Evolutionary conservation across 1,139 yeast genomes (phyloP).

Genomic region (Taphrina pruni): DNA sequence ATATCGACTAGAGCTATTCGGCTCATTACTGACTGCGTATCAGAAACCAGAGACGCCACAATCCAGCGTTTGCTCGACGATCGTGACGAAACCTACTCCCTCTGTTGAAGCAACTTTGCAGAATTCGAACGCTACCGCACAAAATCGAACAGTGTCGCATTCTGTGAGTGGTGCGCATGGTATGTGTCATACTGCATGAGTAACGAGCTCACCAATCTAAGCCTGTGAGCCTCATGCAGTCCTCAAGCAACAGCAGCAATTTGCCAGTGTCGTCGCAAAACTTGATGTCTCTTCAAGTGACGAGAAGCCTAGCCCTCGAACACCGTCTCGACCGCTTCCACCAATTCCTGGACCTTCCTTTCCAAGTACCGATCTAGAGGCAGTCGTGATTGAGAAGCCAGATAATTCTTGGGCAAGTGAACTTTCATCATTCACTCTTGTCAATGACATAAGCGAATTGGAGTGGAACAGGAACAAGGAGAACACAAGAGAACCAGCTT

Average conservation of each 20-base stretch:
- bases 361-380: neutral
- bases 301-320: neutral
- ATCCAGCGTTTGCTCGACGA: neutral
- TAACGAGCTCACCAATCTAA: too few relatives aligned
- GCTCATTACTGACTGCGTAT: neutral
- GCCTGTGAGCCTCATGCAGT: too few relatives aligned
- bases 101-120: too few relatives aligned
- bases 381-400: neutral
- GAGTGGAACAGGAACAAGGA: neutral
- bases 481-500: neutral
- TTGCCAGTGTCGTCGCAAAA: neutral
- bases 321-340: conserved; percentile 5
- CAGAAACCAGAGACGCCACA: neutral
- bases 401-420: conserved; percentile 8
- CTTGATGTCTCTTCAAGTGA: neutral
- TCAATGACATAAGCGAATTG: neutral
- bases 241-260: too few relatives aligned
- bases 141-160: too few relatives aligned
- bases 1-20: too few relatives aligned
- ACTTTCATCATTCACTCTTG: neutral
- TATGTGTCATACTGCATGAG: too few relatives aligned
- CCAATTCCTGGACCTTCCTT: neutral
- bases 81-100: too few relatives aligned
- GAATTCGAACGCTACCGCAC: too few relatives aligned
- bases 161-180: too few relatives aligned